Evolutionary conservation across 2,329 filamentous ascomycete species (phyloP).

Genomic region (Sclerotinia sclerotiorum): DNA sequence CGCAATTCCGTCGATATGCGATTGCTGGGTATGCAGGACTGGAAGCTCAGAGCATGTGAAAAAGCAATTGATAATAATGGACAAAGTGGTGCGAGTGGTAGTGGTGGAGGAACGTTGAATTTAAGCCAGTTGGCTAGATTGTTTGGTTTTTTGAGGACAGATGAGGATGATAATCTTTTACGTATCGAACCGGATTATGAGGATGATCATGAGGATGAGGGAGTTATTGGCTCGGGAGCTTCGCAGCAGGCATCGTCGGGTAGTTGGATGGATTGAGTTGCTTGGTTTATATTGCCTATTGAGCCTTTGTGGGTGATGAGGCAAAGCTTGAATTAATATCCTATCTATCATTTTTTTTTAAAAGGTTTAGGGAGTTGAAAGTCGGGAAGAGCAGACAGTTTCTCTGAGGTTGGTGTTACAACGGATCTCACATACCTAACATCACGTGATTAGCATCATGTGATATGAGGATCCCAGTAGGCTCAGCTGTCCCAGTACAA

Average conservation of each 20-base stretch:
- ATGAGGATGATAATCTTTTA: constrained; percentile 40
- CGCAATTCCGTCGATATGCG: constrained; percentile 57
- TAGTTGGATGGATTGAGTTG: neutral
- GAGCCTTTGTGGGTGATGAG: neutral
- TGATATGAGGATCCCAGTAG: no score
- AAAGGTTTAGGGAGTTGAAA: neutral
- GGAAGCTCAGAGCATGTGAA: constrained; percentile 52
- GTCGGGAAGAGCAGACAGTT: no score
- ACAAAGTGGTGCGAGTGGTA: constrained; percentile 7
- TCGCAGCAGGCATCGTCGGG: neutral
- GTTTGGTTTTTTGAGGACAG: constrained; percentile 46
- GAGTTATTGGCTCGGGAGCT: neutral
- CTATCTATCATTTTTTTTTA: neutral
- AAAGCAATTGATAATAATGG: constrained; percentile 34
- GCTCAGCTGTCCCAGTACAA: no score
- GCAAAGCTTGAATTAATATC: no score
- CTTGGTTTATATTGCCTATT: neutral
- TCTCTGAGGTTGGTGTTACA: no score
- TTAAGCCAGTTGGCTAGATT: constrained; percentile 47
- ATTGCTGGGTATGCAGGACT: constrained; percentile 54
- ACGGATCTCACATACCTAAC: no score
- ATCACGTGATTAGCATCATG: no score
- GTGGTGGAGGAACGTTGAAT: constrained; percentile 30
- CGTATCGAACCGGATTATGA: constrained; percentile 35
- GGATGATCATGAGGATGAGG: constrained; percentile 23